Evolutionary conservation across 805 yeast species (phyloP).

Genomic region (Komagataella ulmi): DNA sequence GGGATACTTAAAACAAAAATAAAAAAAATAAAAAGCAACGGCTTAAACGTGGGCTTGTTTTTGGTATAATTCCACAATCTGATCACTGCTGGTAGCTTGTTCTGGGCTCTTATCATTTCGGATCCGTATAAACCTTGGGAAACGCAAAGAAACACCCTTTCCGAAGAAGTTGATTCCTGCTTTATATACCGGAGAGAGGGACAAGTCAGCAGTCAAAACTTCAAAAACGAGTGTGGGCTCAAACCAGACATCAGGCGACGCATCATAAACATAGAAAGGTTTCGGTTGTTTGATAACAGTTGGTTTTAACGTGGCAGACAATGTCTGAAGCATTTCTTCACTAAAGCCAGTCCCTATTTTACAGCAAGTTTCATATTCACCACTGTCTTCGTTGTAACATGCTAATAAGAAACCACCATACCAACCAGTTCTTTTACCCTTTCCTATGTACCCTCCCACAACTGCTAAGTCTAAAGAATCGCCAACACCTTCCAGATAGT

Average conservation of each 20-base stretch:
- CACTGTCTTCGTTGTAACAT: slow-evolving; percentile 80
- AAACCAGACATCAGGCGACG: slow-evolving; percentile 89
- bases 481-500: slow-evolving; percentile 89
- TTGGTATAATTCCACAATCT: slow-evolving; percentile 72
- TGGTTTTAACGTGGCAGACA: slow-evolving; percentile 51
- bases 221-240: slow-evolving; percentile 80
- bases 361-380: slow-evolving; percentile 90
- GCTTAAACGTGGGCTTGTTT: slow-evolving; percentile 37
- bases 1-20: too few relatives aligned
- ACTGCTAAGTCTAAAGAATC: slow-evolving; percentile 91
- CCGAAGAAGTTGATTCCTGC: slow-evolving; percentile 67
- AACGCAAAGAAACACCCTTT: slow-evolving; percentile 76
- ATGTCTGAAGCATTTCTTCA: slow-evolving; percentile 59
- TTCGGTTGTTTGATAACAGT: slow-evolving; percentile 56
- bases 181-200: slow-evolving; percentile 79
- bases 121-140: slow-evolving; percentile 73
- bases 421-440: slow-evolving; percentile 88
- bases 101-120: slow-evolving; percentile 80
- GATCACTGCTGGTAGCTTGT: slow-evolving; percentile 79
- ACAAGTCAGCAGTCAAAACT: slow-evolving; percentile 82
- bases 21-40: too few relatives aligned
- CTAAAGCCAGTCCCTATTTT: slow-evolving; percentile 96
- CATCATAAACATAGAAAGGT: slow-evolving; percentile 58
- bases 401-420: slow-evolving; percentile 93
- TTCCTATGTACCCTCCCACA: slow-evolving; percentile 86